phyloP scores from a whole-genome alignment of 2,329 filamentous ascomycete genomes.

The Colletotrichum sp. region DNA sequence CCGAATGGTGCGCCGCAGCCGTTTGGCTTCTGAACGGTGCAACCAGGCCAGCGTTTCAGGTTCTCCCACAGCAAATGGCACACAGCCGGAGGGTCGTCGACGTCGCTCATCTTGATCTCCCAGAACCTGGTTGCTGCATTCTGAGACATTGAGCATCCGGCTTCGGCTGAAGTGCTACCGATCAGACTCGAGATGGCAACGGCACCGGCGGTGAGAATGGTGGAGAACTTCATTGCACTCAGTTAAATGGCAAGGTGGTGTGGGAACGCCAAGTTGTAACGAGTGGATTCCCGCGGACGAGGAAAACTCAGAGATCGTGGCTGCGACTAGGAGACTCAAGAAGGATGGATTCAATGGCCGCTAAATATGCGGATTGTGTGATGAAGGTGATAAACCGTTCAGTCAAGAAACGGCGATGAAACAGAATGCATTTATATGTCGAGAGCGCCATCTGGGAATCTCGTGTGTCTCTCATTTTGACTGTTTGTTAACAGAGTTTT shows the following conservation, averaged over 20 bases:
- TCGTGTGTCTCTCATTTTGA: accelerated
- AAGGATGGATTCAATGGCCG: neutral
- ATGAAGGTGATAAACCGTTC: neutral
- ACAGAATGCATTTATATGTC: neutral
- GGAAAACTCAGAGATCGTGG: neutral
- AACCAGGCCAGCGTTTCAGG: neutral
- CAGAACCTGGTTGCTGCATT: neutral
- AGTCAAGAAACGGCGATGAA: neutral
- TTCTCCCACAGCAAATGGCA: neutral
- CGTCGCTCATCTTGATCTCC: neutral
- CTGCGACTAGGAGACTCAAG: neutral
- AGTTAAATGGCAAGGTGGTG: neutral
- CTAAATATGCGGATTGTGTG: neutral
- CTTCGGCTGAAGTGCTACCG: neutral
- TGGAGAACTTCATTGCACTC: neutral
- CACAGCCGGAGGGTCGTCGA: neutral
- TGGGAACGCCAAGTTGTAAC: neutral
- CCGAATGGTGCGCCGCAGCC: neutral
- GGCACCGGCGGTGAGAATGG: neutral
- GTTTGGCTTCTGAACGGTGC: neutral
- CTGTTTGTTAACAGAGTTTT: neutral
- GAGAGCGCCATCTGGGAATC: neutral
- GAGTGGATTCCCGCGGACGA: neutral
- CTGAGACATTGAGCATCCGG: neutral
- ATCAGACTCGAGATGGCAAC: neutral